Evolutionary conservation across 129 eudicot species (phyloP), one percentile per base, ranked within the genome.

Genomic region (Silybum marianum): DNA sequence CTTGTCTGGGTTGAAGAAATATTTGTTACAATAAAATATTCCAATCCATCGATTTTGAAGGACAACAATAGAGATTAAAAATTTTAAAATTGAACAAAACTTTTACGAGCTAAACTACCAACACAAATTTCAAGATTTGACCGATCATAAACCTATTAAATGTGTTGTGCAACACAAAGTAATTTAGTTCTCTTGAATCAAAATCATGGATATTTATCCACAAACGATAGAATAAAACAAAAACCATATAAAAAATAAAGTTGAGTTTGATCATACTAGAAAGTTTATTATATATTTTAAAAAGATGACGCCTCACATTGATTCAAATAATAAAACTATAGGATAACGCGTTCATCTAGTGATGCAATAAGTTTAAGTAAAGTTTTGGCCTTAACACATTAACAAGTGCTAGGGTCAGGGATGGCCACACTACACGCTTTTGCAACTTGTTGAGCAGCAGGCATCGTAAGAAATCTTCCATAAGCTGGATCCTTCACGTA

Each of bases 371-470:
- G 46, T 66, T 65, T 3, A n/a, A n/a, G 13, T 18, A 12, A 25
- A 11, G 7, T 51, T 30, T 19, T 12, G 30, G 34, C 1, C 21
- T 9, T 69, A 14, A 32, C 8, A 5, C 60, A 32, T 80, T 26
- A 80, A 36, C 84, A 80, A 5, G 65, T 80, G 0, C 72, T 73
- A 2, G 79, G 84, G 48, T 63, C 30, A 0, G 84, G 84, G 18
- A 39, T 60, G 4, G 34, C 11, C 23, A 73, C 11, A 65, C 79
- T 25, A 28, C 84, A 81, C 26, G 84, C 66, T 10, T 63, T n/a
- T 72, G 73, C 79, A 38, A 62, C 84, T n/a, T 40, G 66, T n/a
- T 26, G 5, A 18, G 63, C 67, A 60, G 44, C 78, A 16, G 84
- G 84, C 42, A 21, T 7, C 8, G 6, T 2, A 6, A 73, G 73